Base-by-base conservation (phyloP, 495 filamentous ascomycete species). In the Antarctomyces pellizariae region DNA sequence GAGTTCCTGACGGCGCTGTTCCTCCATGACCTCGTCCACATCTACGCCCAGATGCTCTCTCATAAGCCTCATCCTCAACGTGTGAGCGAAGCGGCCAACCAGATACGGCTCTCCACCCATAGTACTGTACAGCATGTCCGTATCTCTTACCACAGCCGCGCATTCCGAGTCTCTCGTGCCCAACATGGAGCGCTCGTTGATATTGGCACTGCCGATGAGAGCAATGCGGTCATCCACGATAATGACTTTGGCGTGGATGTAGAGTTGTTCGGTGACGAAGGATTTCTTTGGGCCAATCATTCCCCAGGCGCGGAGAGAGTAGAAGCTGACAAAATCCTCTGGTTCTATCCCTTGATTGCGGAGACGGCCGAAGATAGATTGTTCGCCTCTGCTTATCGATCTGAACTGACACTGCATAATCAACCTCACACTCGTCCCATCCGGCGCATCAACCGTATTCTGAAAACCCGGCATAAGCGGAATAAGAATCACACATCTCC, bases 351-450 rank as follows among this genome's bases (percentile, higher is more conserved):
- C 80, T 6, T 68, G 59, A 5, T 69, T 68, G 35, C 72, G 62
- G 5, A 95, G 53, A 18, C 78, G 67, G 5, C 76, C 82, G 43
- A 93, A 99, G 23, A 99, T 91, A 0, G 80, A 91, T 18, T 72
- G 67, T 34, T 89, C 76, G 7, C 86, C 86, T 29, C 89, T 75
- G 42, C 80, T 92, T 36, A 99, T 99, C 43, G 82, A 92, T 32
- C 80, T 75, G 49, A 79, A 99, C 44, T 99, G 86, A 42, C 82
- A 95, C 47, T 90, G 78, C 72, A 99, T 82, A 42, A 99, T 99
- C 29, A 99, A 51, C 25, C 86, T 68, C 11, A 99, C 70, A 42
- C 80, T 91, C 7, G 77, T 91, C 22, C 86, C 86, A 33, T 93
- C 89, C 36, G 84, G 76, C 15, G 70, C 67, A 29, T 93, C 80